These are phyloP conservation scores for Sordariomycetes sp. DNA, from an alignment of 2,329 filamentous ascomycete genomes.

Conservation along the genomic window DNA sequence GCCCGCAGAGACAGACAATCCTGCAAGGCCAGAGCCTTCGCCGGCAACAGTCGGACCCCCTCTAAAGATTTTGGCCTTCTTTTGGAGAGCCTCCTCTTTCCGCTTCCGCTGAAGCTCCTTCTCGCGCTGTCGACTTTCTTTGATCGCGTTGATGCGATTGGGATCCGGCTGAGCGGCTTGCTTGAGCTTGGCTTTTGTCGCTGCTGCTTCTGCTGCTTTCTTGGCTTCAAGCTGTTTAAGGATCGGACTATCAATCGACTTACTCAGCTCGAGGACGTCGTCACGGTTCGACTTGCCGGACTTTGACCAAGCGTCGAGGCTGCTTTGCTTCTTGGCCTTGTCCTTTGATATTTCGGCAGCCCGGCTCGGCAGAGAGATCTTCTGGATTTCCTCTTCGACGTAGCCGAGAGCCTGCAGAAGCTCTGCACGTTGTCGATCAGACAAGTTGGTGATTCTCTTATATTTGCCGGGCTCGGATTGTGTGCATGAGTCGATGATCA, in stretches of 20 bases:
- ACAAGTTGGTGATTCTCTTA: conserved; percentile 68
- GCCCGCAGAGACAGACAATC: conserved; percentile 61
- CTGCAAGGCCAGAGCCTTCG: conserved; percentile 69
- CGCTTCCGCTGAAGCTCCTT: conserved; percentile 65
- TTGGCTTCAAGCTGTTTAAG: conserved; percentile 36
- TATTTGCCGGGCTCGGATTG: conserved; percentile 46
- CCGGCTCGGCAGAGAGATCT: conserved; percentile 19
- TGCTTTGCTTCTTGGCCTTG: conserved; percentile 45
- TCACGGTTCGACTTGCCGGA: conserved; percentile 35
- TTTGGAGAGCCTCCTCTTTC: conserved; percentile 64
- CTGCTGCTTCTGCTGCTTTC: conserved; percentile 15
- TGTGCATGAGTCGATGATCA: conserved; percentile 59
- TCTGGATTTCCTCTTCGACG: conserved; percentile 42
- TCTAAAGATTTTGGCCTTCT: conserved; percentile 47
- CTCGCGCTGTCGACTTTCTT: conserved; percentile 64
- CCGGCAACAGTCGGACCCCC: conserved; percentile 38
- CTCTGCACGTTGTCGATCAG: conserved; percentile 75
- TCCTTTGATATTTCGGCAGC: conserved; percentile 17
- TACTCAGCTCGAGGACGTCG: conserved; percentile 35
- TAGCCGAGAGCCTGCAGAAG: conserved; percentile 56
- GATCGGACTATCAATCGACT: conserved; percentile 35
- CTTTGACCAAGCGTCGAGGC: conserved; percentile 53
- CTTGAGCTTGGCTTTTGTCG: conserved; percentile 18
- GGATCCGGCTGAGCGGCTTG: conserved; percentile 19
- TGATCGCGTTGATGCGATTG: conserved; percentile 39